A percentile compares a stretch with the other conserved stretches of the same genome.
These are phyloP conservation scores for Ustilaginoidea virens DNA, from an alignment of 2,329 filamentous ascomycete species.

Conservation along the genomic window DNA sequence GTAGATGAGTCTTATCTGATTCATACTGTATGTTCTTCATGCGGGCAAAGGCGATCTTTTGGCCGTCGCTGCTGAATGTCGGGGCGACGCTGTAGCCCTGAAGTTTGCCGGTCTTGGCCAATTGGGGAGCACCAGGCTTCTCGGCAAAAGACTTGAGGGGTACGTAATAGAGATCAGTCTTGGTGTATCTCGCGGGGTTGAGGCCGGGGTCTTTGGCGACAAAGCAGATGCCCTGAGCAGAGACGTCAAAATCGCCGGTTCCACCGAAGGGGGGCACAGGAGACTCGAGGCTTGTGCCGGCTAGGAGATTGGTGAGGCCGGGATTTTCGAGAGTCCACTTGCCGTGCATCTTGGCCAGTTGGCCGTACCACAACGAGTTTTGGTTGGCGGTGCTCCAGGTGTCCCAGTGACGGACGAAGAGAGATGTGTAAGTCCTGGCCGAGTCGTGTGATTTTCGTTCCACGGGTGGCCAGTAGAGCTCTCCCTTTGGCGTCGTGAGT, in stretches of 20 bases:
- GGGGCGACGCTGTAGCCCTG: conserved; percentile 51
- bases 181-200: conserved; percentile 61
- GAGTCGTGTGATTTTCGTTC: conserved; percentile 44
- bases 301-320: conserved; percentile 47
- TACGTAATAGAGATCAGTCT: conserved; percentile 65
- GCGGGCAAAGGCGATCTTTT: conserved; percentile 57
- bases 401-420: conserved; percentile 78
- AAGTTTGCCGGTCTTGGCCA: conserved; percentile 38
- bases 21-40: conserved; percentile 72
- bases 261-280: conserved; percentile 71
- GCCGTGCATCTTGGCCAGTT: conserved; percentile 30
- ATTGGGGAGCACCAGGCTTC: conserved; percentile 32
- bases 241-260: conserved; percentile 64
- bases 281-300: conserved; percentile 41
- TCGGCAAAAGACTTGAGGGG: conserved; percentile 46
- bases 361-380: conserved; percentile 59
- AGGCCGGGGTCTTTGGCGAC: conserved; percentile 59
- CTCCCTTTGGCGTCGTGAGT: conserved; percentile 50
- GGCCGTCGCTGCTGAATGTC: conserved; percentile 59
- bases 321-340: conserved; percentile 26
- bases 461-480: conserved; percentile 49
- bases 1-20: conserved; percentile 51
- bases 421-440: conserved; percentile 55
- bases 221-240: conserved; percentile 50
- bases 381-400: conserved; percentile 53